Conservation (phyloP, 768 basidiomycete genomes). For the Calocera cornea region DNA sequence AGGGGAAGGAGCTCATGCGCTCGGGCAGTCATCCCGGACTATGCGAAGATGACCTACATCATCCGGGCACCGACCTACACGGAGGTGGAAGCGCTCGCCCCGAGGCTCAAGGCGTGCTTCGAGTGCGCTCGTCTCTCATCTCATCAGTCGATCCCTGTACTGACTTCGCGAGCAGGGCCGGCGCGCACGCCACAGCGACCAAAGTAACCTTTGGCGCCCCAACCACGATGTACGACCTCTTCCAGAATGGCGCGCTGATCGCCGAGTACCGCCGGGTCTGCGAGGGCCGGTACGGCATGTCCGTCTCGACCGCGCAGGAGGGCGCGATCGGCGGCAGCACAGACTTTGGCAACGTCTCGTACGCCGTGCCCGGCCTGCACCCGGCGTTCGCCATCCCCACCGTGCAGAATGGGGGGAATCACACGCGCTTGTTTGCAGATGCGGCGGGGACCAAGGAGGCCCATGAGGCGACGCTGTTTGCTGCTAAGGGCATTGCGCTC, state of each 20-base stretch:
- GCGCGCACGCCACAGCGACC: neutral
- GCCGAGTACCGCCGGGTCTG: neutral
- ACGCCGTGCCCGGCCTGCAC: neutral
- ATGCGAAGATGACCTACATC: constrained; percentile 55
- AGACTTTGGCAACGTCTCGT: neutral
- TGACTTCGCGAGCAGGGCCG: too few species aligned
- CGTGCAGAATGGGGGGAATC: constrained; percentile 56
- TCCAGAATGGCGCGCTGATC: constrained; percentile 3
- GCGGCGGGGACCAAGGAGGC: constrained; percentile 46
- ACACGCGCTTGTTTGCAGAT: constrained; percentile 51
- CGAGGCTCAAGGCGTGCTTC: constrained; percentile 58
- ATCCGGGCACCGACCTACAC: constrained; percentile 56
- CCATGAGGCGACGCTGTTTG: constrained; percentile 51
- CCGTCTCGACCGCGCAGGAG: neutral
- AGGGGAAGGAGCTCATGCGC: neutral
- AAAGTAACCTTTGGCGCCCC: neutral
- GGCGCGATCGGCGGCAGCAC: neutral
- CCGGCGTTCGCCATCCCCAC: constrained; percentile 50
- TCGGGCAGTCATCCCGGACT: constrained; percentile 54
- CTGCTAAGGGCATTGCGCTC: constrained; percentile 58
- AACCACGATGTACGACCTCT: constrained; percentile 17
- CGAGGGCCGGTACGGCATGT: neutral
- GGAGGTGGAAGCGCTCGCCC: constrained; percentile 43
- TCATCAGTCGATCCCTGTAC: too few species aligned
- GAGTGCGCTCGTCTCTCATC: constrained; percentile 47